Conservation (phyloP, 2,329 filamentous ascomycete genomes). For the Alternaria sp. region DNA sequence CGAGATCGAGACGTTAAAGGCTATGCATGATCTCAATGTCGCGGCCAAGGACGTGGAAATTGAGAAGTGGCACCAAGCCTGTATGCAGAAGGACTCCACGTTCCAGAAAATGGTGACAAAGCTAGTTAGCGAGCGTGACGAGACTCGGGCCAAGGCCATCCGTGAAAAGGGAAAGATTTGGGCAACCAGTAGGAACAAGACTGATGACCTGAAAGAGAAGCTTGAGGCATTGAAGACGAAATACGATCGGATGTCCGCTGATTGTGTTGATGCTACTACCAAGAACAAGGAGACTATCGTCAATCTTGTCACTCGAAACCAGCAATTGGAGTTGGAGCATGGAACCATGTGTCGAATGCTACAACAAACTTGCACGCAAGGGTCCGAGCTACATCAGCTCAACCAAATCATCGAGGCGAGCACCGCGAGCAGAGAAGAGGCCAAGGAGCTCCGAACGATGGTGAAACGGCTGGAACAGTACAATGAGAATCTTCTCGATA, state of each 20-base stretch:
- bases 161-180: not conserved
- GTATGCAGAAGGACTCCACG: not conserved
- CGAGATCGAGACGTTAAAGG: not conserved
- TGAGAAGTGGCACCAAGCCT: not conserved
- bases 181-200: not conserved
- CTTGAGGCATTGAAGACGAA: not conserved
- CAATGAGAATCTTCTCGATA: not conserved
- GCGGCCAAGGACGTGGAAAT: not conserved
- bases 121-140: not conserved
- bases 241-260: not conserved
- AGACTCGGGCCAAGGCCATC: not conserved
- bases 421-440: not conserved
- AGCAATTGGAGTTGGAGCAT: not conserved
- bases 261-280: not conserved
- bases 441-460: not conserved
- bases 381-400: not conserved
- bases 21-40: not conserved
- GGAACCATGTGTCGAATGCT: not conserved
- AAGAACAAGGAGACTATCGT: not conserved
- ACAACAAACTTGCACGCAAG: not conserved
- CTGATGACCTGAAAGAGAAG: not conserved
- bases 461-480: not conserved
- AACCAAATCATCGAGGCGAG: not conserved
- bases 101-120: not conserved
- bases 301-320: not conserved